Evolutionary conservation across 2,329 filamentous ascomycete species (phyloP).

Genomic region (Botrytis deweyae): DNA sequence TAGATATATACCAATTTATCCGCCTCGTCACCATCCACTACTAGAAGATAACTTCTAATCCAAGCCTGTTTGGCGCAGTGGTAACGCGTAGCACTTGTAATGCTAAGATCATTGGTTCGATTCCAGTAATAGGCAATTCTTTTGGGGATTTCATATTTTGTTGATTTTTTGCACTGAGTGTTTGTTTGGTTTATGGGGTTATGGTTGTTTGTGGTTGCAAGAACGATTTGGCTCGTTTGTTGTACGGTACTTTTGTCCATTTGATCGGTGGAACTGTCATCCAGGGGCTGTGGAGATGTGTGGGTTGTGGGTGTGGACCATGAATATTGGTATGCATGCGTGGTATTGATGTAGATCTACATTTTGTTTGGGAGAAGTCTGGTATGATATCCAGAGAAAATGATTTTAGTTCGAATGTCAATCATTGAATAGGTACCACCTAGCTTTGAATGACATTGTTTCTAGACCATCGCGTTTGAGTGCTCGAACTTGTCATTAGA

Average conservation of each 20-base stretch:
- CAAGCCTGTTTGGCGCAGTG: conserved; percentile 17
- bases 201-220: background rate
- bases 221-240: background rate
- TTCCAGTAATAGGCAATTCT: conserved; percentile 10
- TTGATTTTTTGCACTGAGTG: background rate
- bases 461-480: background rate
- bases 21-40: background rate
- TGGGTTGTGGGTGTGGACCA: background rate
- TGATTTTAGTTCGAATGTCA: background rate
- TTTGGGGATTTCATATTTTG: background rate
- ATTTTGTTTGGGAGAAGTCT: background rate
- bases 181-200: too few species aligned
- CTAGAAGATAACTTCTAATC: background rate
- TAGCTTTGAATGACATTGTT: background rate
- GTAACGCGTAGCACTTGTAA: conserved; percentile 20
- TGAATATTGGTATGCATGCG: background rate
- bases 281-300: background rate
- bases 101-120: conserved; percentile 20
- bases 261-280: background rate
- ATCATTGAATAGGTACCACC: background rate
- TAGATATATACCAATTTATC: background rate
- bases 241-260: background rate
- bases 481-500: background rate
- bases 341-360: background rate
- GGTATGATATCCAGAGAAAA: background rate